A percentile compares a stretch with the other conserved stretches of the same genome.
Conservation (phyloP, 106 monocot species). For the Chionographis japonica region DNA sequence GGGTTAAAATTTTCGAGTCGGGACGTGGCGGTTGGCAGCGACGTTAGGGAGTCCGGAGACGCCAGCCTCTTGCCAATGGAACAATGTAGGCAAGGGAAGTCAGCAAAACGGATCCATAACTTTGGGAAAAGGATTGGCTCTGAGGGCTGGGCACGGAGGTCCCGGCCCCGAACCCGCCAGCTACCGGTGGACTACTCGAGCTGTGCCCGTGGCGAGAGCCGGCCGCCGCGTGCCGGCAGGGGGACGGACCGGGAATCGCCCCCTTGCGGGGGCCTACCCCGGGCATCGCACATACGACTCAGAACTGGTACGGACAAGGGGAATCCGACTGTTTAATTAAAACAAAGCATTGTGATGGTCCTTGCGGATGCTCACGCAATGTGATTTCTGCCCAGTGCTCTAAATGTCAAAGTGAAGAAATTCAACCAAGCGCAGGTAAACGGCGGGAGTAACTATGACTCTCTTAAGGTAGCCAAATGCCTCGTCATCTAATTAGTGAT, state of each 20-base stretch:
- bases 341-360: conserved; percentile 29
- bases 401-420: conserved; percentile 31
- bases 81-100: conserved; percentile 41
- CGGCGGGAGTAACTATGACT: no score
- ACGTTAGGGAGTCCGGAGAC: conserved; percentile 12
- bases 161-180: conserved; percentile 14
- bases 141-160: conserved; percentile 28
- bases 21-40: background rate
- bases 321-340: conserved; percentile 30
- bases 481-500: no score
- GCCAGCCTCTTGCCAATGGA: conserved; percentile 24
- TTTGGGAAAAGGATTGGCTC: conserved; percentile 36
- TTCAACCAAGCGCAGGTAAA: no score
- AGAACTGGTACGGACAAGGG: conserved; percentile 25
- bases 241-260: conserved; percentile 16
- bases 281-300: conserved; percentile 18
- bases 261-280: conserved; percentile 7
- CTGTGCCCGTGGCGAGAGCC: conserved; percentile 13
- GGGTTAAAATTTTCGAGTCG: no score
- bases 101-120: conserved; percentile 33
- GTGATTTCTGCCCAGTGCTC: conserved; percentile 26
- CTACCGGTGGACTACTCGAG: conserved; percentile 25
- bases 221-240: conserved; percentile 13
- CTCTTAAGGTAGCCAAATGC: no score
- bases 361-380: conserved; percentile 14